A percentile compares a stretch with the other conserved stretches of the same genome.
phyloP scores from a whole-genome alignment of 192 early-diverging fungal species.

The Umbelopsis sp. region DNA sequence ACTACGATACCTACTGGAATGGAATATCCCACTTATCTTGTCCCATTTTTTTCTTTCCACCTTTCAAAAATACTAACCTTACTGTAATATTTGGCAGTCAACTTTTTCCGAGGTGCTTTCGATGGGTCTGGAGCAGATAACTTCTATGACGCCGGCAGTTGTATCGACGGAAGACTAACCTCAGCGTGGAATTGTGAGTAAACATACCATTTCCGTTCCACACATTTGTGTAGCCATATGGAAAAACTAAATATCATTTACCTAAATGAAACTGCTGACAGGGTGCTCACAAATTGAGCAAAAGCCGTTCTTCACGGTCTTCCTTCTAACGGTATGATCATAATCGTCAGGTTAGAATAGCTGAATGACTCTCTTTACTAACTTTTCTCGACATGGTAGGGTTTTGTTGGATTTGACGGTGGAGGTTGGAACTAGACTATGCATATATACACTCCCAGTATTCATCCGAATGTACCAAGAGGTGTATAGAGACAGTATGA shows the following conservation, averaged over 20 bases:
- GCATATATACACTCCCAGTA: not conserved
- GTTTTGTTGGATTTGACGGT: constrained; percentile 82
- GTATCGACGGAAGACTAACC: constrained; percentile 95
- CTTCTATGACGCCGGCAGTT: constrained; percentile 89
- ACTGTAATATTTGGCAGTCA: constrained; percentile 38
- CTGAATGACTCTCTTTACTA: not conserved
- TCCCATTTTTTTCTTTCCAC: not conserved
- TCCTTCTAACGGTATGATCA: constrained; percentile 71
- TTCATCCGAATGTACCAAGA: not conserved
- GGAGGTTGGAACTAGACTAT: constrained; percentile 40
- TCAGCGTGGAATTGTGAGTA: constrained; percentile 83
- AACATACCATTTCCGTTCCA: not conserved
- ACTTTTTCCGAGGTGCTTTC: constrained; percentile 96
- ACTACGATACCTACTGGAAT: not conserved
- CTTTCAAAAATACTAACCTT: constrained; percentile 30
- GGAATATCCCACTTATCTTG: not conserved
- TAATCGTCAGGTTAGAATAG: not conserved
- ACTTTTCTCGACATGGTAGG: constrained; percentile 34
- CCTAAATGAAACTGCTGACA: constrained; percentile 3
- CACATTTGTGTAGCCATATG: constrained; percentile 17
- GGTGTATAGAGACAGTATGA: not conserved
- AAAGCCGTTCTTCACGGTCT: constrained; percentile 90
- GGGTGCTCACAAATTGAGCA: constrained; percentile 89
- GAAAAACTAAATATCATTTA: not conserved
- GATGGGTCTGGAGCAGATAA: constrained; percentile 95